Evolutionary conservation across 2,329 filamentous ascomycete genomes (phyloP).

Genomic region (Botrytis porri): DNA sequence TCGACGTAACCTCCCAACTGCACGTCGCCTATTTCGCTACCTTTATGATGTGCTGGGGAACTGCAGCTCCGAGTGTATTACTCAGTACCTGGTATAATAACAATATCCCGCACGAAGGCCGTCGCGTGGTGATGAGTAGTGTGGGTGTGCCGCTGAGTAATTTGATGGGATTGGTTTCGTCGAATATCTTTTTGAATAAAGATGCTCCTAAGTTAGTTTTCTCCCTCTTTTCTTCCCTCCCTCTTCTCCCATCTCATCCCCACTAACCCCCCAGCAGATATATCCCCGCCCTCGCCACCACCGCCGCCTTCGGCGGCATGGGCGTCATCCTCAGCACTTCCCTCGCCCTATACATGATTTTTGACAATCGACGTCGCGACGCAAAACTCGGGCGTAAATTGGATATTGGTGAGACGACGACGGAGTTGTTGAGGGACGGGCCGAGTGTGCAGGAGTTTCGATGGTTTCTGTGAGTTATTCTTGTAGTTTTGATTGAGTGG

Average conservation of each 20-base stretch:
- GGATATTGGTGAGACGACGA: conserved; percentile 50
- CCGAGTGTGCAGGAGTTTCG: conserved; percentile 53
- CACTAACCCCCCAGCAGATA: conserved; percentile 42
- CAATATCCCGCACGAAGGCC: conserved; percentile 62
- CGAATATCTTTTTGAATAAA: conserved; percentile 64
- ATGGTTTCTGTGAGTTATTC: conserved; percentile 59
- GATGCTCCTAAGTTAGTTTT: conserved; percentile 55
- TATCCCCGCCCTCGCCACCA: conserved; percentile 61
- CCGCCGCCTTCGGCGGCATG: conserved; percentile 59
- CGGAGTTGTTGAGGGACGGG: conserved; percentile 53
- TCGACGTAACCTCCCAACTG: conserved; percentile 52
- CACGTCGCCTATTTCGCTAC: conserved; percentile 61
- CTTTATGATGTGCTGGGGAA: conserved; percentile 63
- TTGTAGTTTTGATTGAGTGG: too few relatives aligned
- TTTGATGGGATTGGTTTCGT: conserved; percentile 65
- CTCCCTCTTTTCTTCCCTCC: conserved; percentile 62
- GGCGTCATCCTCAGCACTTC: conserved; percentile 54
- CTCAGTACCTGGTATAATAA: conserved; percentile 52
- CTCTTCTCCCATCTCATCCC: conserved; percentile 47
- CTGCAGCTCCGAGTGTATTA: conserved; percentile 34
- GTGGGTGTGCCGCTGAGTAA: conserved; percentile 62
- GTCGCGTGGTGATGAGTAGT: conserved; percentile 58
- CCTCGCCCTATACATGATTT: conserved; percentile 60
- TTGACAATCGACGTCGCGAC: conserved; percentile 44
- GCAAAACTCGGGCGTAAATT: conserved; percentile 31